phyloP scores from a whole-genome alignment of 495 filamentous ascomycete species.

The Podospora bellae-mahoneyi region DNA sequence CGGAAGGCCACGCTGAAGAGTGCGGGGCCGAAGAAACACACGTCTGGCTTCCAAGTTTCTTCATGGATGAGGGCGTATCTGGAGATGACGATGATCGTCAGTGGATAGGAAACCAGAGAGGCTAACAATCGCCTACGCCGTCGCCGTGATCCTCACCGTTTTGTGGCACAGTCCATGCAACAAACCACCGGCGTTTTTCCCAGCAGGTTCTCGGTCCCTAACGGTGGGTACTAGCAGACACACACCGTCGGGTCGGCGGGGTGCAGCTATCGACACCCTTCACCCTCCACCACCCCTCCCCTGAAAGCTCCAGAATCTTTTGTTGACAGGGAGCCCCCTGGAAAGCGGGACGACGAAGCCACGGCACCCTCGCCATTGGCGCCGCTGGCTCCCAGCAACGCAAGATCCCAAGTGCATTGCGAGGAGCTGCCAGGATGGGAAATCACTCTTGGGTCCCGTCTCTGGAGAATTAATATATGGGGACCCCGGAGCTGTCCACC shows the following conservation, averaged over 20 bases:
- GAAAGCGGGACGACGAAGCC: constrained; percentile 6
- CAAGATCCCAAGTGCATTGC: neutral
- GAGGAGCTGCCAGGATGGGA: constrained; percentile 6
- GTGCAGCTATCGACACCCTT: constrained; percentile 20
- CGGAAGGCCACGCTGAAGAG: neutral
- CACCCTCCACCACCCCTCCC: constrained; percentile 13
- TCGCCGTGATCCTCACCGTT: neutral
- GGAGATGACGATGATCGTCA: neutral
- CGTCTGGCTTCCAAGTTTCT: neutral
- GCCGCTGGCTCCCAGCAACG: constrained; percentile 13
- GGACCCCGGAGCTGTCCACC: constrained; percentile 17
- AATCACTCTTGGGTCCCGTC: constrained; percentile 12
- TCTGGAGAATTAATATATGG: constrained; percentile 21
- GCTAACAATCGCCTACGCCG: neutral
- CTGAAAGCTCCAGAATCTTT: constrained; percentile 19
- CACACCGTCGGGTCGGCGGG: constrained; percentile 14
- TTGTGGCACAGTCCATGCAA: neutral
- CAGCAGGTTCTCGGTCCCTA: neutral
- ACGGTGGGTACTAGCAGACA: neutral
- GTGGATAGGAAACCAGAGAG: neutral
- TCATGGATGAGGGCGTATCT: neutral
- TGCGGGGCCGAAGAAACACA: neutral
- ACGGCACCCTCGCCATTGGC: constrained; percentile 19
- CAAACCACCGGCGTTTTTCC: neutral
- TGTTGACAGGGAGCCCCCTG: constrained; percentile 15